A percentile compares a stretch with the other conserved stretches of the same genome.
Evolutionary conservation across 2,329 filamentous ascomycete genomes (phyloP).

Genomic region (Pezizomycotina sp.): DNA sequence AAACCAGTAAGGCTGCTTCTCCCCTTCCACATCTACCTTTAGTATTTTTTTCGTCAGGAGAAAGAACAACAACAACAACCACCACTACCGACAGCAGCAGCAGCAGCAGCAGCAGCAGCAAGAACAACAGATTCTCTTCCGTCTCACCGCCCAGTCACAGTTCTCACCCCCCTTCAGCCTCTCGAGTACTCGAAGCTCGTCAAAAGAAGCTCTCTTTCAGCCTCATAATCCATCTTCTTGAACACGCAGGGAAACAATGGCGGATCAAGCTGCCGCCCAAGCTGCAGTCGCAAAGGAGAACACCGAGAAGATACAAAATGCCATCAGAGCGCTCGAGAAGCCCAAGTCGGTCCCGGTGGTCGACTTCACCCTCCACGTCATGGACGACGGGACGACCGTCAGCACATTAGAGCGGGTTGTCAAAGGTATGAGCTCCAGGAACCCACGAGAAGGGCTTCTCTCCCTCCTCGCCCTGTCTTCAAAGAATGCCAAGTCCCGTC

Average conservation of each 20-base stretch:
- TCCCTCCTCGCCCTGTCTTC: constrained; percentile 1
- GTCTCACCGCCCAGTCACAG: too few relatives aligned
- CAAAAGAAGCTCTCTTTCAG: not conserved
- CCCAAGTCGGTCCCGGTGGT: constrained; percentile 96
- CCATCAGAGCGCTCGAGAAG: constrained; percentile 76
- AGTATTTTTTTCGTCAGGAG: too few relatives aligned
- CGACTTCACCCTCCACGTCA: constrained; percentile 93
- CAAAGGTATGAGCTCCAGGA: constrained; percentile 56
- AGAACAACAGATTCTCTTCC: too few relatives aligned
- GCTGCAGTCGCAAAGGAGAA: constrained; percentile 23
- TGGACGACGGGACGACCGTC: constrained; percentile 93
- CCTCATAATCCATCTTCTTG: too few relatives aligned
- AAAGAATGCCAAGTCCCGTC: too few relatives aligned
- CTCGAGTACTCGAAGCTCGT: constrained; percentile 19
- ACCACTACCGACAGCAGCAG: too few relatives aligned
- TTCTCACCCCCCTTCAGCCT: constrained; percentile 1
- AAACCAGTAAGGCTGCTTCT: too few relatives aligned
- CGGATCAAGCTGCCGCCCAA: constrained; percentile 20
- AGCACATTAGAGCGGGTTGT: constrained; percentile 91
- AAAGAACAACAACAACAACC: too few relatives aligned
- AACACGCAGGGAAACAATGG: too few relatives aligned
- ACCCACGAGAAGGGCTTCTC: not conserved
- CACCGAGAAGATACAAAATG: constrained; percentile 58
- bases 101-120: too few relatives aligned
- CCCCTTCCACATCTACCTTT: too few relatives aligned